Percentiles rank a stretch among this genome's conserved stretches.
phyloP scores from a whole-genome alignment of 2,329 filamentous ascomycete species.

The Chrysoporthe deuterocubensis region DNA sequence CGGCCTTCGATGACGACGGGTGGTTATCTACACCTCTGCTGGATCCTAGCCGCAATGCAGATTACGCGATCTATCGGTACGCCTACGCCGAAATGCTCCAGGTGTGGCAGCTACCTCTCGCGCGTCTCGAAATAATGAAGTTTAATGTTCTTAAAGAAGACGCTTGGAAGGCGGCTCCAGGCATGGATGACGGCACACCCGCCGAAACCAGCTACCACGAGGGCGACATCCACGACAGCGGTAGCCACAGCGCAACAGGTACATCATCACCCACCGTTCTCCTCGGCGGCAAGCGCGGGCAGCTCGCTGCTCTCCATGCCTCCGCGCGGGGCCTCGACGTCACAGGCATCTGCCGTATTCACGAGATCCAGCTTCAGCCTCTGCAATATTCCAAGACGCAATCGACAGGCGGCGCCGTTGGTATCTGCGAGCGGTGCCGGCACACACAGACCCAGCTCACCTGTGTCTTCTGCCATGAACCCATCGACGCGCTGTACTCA shows the following conservation, averaged over 20 bases:
- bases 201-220: constrained; percentile 41
- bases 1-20: constrained; percentile 71
- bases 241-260: constrained; percentile 42
- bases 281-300: constrained; percentile 58
- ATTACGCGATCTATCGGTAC: constrained; percentile 65
- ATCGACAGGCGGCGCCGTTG: constrained; percentile 51
- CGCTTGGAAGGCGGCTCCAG: constrained; percentile 27
- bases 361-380: constrained; percentile 66
- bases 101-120: constrained; percentile 66
- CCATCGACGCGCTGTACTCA: constrained; percentile 62
- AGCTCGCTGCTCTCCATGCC: constrained; percentile 53
- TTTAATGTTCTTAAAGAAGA: constrained; percentile 66
- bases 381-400: constrained; percentile 50
- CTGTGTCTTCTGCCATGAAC: constrained; percentile 67
- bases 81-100: constrained; percentile 72
- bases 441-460: constrained; percentile 59
- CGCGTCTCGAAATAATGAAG: constrained; percentile 69
- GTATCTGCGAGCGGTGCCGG: constrained; percentile 57
- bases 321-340: constrained; percentile 64
- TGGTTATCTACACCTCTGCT: constrained; percentile 65
- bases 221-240: constrained; percentile 38
- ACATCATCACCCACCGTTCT: constrained; percentile 47
- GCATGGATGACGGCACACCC: constrained; percentile 27
- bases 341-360: constrained; percentile 64
- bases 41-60: constrained; percentile 50